Evolutionary conservation across 2,329 filamentous ascomycete species (phyloP), one percentile per base, ranked within the genome.

Genomic region (Ceratocystis papillata): DNA sequence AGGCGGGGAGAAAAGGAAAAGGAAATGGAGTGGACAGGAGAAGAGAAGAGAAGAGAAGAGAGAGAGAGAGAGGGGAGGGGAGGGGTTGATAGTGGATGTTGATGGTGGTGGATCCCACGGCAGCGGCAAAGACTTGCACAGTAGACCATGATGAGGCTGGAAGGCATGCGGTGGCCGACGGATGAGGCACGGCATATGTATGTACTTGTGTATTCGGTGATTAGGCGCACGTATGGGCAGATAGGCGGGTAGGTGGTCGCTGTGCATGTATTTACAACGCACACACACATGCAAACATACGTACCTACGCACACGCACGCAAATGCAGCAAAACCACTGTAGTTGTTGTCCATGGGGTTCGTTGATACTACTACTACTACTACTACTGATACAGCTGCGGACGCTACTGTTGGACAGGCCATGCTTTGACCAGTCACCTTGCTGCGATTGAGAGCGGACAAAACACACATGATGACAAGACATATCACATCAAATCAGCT

Each of bases 241-340:
- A 48, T 48, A 17, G 17, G 17, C n/a, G 45, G 45, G n/a, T 48
- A 20, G 17, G 17, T 22, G 41, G n/a, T 37, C 41, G 37, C 57
- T 10, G 28, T 61, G n/a, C 37, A 41, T 61, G 15, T 61, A 30
- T 44, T 37, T 37, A 37, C 33, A 37, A 41, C 20, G 30, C 20
- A 41, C 15, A 57, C 20, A 17, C n/a, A 61, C 57, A 61, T 61
- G 30, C 28, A 61, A n/a, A 44, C 57, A 41, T 61, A 30, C 30
- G 20, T 60, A 33, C 57, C 33, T 60, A 61, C 57, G 41, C 44
- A 61, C 57, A 30, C 25, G 37, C 37, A 60, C 28, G 20, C 25
- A 60, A 20, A 59, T 28, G 28, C 55, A 59, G 22, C 50, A 55
- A 48, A 20, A 2, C 45, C 45, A 20, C 45, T 48, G 45, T 5